A percentile compares a stretch with the other conserved stretches of the same genome.
Evolutionary conservation across 768 basidiomycete species (phyloP).

Genomic region (Xerocomellus intermedius): DNA sequence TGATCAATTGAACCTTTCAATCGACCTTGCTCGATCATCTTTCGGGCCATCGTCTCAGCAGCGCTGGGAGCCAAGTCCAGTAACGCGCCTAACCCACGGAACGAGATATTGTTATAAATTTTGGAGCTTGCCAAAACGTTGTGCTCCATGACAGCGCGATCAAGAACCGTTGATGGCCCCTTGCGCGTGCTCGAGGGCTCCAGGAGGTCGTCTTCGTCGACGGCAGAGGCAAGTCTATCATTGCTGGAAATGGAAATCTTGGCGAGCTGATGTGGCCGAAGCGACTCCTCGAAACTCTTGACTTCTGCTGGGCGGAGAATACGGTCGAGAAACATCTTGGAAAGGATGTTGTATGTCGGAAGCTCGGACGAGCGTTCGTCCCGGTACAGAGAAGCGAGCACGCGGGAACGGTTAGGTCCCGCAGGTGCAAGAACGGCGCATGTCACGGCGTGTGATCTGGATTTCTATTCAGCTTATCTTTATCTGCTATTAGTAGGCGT

Average conservation of each 20-base stretch:
- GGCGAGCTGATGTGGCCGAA: constrained; percentile 94
- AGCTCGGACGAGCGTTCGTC: constrained; percentile 87
- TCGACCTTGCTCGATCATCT: constrained; percentile 98
- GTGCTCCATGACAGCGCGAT: constrained; percentile 98
- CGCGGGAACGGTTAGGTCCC: constrained; percentile 91
- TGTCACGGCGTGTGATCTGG: constrained; percentile 85
- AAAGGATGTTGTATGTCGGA: constrained; percentile 83
- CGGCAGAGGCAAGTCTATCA: constrained; percentile 70
- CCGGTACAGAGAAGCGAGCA: constrained; percentile 88
- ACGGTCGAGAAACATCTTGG: constrained; percentile 98
- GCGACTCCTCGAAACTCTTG: constrained; percentile 80
- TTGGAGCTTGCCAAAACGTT: constrained; percentile 95
- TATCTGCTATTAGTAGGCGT: background rate
- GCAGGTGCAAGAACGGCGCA: constrained; percentile 97
- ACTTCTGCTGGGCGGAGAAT: constrained; percentile 90
- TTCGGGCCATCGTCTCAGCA: constrained; percentile 95
- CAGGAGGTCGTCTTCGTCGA: constrained; percentile 52
- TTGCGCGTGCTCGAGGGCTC: constrained; percentile 74
- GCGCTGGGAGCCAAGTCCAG: constrained; percentile 88
- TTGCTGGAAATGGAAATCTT: constrained; percentile 82
- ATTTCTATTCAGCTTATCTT: constrained; percentile 8
- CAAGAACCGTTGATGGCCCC: constrained; percentile 93
- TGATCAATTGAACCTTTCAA: constrained; percentile 94
- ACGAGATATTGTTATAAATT: constrained; percentile 97
- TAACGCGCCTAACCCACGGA: constrained; percentile 86